Evolutionary conservation across 805 yeast species (phyloP), one percentile per base, ranked within the genome.

Genomic region (Candida sakaeoensis): DNA sequence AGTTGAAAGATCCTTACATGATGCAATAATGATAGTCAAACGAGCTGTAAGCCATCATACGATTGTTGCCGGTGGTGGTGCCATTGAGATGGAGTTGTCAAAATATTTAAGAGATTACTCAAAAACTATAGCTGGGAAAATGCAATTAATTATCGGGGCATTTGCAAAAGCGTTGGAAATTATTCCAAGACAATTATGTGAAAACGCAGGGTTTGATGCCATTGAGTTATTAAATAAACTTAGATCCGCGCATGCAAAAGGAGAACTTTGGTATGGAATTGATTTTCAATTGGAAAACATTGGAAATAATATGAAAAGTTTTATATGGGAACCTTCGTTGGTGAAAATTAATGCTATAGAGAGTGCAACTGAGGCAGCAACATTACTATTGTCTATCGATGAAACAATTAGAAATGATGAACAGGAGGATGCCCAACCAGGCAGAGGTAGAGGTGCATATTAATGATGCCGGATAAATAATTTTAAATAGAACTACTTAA

Each of bases 1-100:
- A 70, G 96, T 95, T 18, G 99, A 93, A 63, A 79, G 99, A 65
- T 91, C 97, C 2, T 72, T 93, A 50, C 98, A 93, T 58, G 99
- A 93, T 67, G 99, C 99, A 37, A 88, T 93, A 37, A 91, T 91
- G 99, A 90, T 93, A 60, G 98, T 91, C 33, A 91, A 90, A 67
- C 77, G 99, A 53, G 95, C 98, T 2, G 79, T 93, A 30, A 82
- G 85, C 56, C 90, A 90, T 59, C 84, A 81, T 55, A 69, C 78
- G 21, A 80, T 93, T 50, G 99, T 93, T 42, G 98, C 96, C 10
- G 99, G 99, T 46, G 99, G 99, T 49, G 99, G 99, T 48, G 99
- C 99, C 25, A 84, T 89, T 48, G 99, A 93, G 65, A 93, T 93
- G 99, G 98, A 93, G 59, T 57, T 93, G 29, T 89, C 97, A 27